Percentiles rank a stretch among this genome's conserved stretches.
These are phyloP conservation scores for Rhodotorula sp. DNA, from an alignment of 1,284 basidiomycete species.

Conservation along the genomic window DNA sequence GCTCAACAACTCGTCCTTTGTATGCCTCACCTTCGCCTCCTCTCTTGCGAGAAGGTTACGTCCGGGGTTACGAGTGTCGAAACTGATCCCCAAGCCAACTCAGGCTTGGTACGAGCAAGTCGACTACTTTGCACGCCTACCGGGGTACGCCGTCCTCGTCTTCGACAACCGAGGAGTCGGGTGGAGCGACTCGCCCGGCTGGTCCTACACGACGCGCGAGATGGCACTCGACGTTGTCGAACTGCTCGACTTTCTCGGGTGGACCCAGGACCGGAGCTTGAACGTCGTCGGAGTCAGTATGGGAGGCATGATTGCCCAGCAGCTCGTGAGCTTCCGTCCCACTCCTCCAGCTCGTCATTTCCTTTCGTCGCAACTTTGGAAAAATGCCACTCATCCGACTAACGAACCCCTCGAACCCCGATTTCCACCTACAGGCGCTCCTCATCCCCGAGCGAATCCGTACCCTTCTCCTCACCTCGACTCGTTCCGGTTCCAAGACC, in stretches of 20 bases:
- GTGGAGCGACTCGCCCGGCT: conserved; percentile 63
- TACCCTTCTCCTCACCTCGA: conserved; percentile 67
- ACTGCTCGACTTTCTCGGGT: conserved; percentile 68
- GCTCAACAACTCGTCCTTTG: conserved; percentile 48
- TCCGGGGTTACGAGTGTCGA: no score
- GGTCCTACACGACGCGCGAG: conserved; percentile 34
- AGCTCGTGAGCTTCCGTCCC: conserved; percentile 41
- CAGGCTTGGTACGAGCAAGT: conserved; percentile 50
- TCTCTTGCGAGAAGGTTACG: neutral
- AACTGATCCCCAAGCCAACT: no score
- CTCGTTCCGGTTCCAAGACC: conserved; percentile 58
- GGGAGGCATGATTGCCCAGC: conserved; percentile 58
- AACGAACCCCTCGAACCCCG: conserved; percentile 42
- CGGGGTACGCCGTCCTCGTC: conserved; percentile 62
- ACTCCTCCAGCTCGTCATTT: neutral
- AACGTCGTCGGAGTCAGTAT: conserved; percentile 76
- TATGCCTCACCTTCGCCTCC: conserved; percentile 2
- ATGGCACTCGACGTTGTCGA: conserved; percentile 67
- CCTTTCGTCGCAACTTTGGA: neutral
- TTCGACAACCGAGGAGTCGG: conserved; percentile 88
- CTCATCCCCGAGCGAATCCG: conserved; percentile 65
- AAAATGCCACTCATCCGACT: neutral
- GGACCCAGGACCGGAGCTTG: conserved; percentile 60
- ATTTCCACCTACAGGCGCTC: conserved; percentile 56
- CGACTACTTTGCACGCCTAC: conserved; percentile 44